Conservation (phyloP, 768 basidiomycete genomes). For the Leccinum broughii region DNA sequence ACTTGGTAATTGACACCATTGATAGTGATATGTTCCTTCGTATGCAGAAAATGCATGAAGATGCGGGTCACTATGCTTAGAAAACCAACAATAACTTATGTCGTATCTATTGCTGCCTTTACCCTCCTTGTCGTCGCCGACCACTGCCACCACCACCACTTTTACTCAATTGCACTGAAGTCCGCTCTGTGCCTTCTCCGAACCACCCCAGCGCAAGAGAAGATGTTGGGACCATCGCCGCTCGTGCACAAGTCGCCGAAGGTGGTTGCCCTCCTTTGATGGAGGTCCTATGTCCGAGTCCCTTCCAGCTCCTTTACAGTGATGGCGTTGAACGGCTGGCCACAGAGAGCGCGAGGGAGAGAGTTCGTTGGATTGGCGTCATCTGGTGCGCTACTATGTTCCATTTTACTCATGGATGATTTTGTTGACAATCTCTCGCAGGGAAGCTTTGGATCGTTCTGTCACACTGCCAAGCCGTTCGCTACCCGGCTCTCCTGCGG, state of each 20-base stretch:
- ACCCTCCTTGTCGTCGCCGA: too few relatives aligned
- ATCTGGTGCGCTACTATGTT: constrained; percentile 67
- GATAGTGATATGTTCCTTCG: too few relatives aligned
- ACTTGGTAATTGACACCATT: too few relatives aligned
- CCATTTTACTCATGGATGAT: background rate
- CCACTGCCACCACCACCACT: too few relatives aligned
- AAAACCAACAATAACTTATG: too few relatives aligned
- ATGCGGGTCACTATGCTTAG: too few relatives aligned
- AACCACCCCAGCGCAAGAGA: constrained; percentile 78
- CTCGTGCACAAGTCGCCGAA: constrained; percentile 54
- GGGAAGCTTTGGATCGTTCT: constrained; percentile 78
- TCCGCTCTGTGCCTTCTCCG: constrained; percentile 80
- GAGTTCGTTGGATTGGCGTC: constrained; percentile 89
- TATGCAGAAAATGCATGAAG: too few relatives aligned
- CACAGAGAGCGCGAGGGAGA: constrained; percentile 83
- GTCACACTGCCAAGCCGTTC: constrained; percentile 50
- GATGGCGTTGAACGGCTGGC: constrained; percentile 89
- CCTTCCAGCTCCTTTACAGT: constrained; percentile 87
- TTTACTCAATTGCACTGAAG: constrained; percentile 81
- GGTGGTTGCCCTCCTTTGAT: constrained; percentile 49
- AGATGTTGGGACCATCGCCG: constrained; percentile 86
- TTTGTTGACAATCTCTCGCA: constrained; percentile 30
- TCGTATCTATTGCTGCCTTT: too few relatives aligned
- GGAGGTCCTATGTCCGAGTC: constrained; percentile 80
- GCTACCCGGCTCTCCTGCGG: constrained; percentile 44